These are phyloP conservation scores for Aspergillus heteromorphus DNA, from an alignment of 495 filamentous ascomycete genomes.

Conservation along the genomic window DNA sequence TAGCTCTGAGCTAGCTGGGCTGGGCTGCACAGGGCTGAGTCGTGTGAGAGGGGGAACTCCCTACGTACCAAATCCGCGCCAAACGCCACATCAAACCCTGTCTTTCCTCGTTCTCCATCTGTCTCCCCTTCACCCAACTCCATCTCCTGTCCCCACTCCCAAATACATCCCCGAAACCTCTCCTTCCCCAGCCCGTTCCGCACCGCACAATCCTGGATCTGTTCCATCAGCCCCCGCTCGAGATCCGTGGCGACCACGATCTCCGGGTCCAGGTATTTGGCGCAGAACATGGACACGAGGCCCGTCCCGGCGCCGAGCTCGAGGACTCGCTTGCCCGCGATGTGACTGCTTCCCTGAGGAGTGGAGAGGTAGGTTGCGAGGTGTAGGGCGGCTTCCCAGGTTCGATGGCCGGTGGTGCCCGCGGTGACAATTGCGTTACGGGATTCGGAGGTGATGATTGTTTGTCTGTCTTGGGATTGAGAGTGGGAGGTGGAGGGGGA, in stretches of 20 bases:
- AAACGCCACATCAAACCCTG: slow-evolving; percentile 42
- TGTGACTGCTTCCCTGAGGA: slow-evolving; percentile 32
- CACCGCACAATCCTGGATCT: slow-evolving; percentile 59
- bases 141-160: slow-evolving; percentile 32
- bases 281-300: slow-evolving; percentile 75
- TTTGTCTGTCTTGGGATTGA: slow-evolving; percentile 7
- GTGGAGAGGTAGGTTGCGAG: slow-evolving; percentile 67
- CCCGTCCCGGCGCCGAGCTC: slow-evolving; percentile 90
- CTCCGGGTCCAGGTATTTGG: slow-evolving; percentile 60
- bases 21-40: not conserved
- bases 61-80: slow-evolving; percentile 47
- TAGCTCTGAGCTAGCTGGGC: not conserved
- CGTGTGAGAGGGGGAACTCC: not conserved
- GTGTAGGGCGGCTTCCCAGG: slow-evolving; percentile 92
- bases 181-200: slow-evolving; percentile 56
- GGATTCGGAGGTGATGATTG: slow-evolving; percentile 53
- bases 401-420: slow-evolving; percentile 81
- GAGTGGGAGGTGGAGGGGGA: slow-evolving; percentile 38
- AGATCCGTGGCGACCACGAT: slow-evolving; percentile 76
- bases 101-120: not conserved
- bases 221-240: slow-evolving; percentile 64
- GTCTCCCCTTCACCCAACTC: slow-evolving; percentile 1
- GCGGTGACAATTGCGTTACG: slow-evolving; percentile 64
- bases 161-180: slow-evolving; percentile 33
- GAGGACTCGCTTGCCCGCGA: slow-evolving; percentile 60